A percentile compares a stretch with the other conserved stretches of the same genome.
phyloP scores from a whole-genome alignment of 345 rosid genomes.

The Rhizophora apiculata region DNA sequence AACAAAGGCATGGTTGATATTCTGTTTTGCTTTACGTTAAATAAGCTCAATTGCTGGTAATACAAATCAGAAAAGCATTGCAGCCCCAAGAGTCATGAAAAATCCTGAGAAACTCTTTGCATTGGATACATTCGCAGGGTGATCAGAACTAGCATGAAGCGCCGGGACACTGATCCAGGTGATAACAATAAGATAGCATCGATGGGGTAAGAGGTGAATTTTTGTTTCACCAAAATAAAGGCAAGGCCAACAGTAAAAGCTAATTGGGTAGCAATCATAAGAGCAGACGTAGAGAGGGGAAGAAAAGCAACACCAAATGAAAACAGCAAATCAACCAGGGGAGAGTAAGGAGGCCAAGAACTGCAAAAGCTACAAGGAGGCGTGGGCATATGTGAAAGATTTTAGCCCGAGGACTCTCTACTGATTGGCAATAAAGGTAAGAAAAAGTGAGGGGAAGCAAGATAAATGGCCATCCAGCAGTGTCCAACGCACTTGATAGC shows the following conservation, averaged over 20 bases:
- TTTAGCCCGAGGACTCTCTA: slow-evolving; percentile 9
- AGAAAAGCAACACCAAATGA: slow-evolving; percentile 24
- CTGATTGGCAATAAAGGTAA: slow-evolving; percentile 25
- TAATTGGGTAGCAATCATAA: slow-evolving; percentile 25
- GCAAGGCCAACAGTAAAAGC: slow-evolving; percentile 25
- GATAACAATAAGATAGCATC: slow-evolving; percentile 20
- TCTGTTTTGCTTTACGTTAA: slow-evolving; percentile 24
- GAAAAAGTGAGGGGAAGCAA: slow-evolving; percentile 20
- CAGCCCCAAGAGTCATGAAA: slow-evolving; percentile 31
- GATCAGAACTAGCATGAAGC: slow-evolving; percentile 28
- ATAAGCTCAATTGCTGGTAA: slow-evolving; percentile 23
- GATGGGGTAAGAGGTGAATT: slow-evolving; percentile 22
- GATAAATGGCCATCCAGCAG: slow-evolving; percentile 34
- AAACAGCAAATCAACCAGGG: slow-evolving; percentile 17
- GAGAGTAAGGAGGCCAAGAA: slow-evolving; percentile 26
- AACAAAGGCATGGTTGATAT: slow-evolving; percentile 23
- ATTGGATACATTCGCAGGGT: slow-evolving; percentile 20
- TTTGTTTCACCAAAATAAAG: slow-evolving; percentile 23
- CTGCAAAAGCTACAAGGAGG: slow-evolving; percentile 17
- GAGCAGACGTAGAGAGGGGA: slow-evolving; percentile 24
- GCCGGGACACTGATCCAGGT: slow-evolving; percentile 21
- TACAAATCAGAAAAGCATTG: slow-evolving; percentile 27
- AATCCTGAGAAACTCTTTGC: slow-evolving; percentile 15
- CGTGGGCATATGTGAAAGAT: slow-evolving; percentile 17
- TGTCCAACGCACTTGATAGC: slow-evolving; percentile 29